Conservation (phyloP, 2,329 filamentous ascomycete genomes). For the Trichoderma sp. region DNA sequence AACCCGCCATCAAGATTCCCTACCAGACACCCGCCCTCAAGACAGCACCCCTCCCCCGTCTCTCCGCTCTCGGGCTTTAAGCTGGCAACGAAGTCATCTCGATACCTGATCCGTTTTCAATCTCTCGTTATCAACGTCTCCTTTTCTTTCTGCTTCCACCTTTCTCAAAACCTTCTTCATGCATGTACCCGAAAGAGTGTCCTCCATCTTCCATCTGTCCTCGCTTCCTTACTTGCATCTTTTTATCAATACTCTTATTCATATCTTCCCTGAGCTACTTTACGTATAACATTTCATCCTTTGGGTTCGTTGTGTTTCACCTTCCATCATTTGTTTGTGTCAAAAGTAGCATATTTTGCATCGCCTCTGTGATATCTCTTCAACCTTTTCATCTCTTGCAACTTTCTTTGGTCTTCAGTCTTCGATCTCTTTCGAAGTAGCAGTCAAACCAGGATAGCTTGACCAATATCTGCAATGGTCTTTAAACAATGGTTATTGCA, state of each 20-base stretch:
- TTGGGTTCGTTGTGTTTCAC: background rate
- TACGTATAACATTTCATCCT: background rate
- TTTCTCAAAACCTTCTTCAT: background rate
- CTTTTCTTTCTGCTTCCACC: background rate
- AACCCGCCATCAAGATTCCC: background rate
- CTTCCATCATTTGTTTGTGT: background rate
- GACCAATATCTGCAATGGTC: constrained; percentile 9
- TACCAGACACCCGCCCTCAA: background rate
- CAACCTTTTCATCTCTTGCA: background rate
- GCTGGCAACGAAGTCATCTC: background rate
- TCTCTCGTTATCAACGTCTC: background rate
- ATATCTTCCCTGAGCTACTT: background rate
- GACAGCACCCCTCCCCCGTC: background rate
- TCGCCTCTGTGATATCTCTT: background rate
- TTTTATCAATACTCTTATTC: background rate
- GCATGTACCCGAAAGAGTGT: background rate
- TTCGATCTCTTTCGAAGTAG: background rate
- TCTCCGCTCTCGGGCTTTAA: constrained; percentile 8
- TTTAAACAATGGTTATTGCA: constrained; percentile 14
- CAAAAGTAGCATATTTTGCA: background rate
- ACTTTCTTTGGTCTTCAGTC: background rate
- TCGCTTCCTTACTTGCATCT: too few species aligned
- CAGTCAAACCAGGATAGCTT: background rate
- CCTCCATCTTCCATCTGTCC: background rate
- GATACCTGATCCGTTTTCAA: background rate